Evolutionary conservation across 495 filamentous ascomycete species (phyloP).

Genomic region (Rostrohypoxylon terebratum): DNA sequence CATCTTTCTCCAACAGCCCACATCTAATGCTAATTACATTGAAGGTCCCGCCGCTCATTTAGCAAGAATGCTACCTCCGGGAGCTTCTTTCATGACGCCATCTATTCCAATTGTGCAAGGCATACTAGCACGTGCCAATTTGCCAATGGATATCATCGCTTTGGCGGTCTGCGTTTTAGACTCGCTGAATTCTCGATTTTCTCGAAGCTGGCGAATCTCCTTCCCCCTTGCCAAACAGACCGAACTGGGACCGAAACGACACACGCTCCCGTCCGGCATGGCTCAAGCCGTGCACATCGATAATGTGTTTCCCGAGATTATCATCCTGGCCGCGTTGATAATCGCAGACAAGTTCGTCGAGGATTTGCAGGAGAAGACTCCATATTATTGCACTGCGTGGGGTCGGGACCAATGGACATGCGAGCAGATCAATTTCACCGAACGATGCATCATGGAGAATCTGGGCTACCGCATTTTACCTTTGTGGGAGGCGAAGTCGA

Average conservation of each 20-base stretch:
- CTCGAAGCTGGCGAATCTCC: conserved; percentile 62
- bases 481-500: conserved; percentile 60
- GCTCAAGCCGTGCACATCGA: conserved; percentile 63
- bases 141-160: conserved; percentile 63
- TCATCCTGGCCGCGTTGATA: conserved; percentile 61
- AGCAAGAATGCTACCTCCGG: conserved; percentile 65
- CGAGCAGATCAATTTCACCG: conserved; percentile 67
- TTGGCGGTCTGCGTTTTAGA: conserved; percentile 67
- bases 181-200: conserved; percentile 66
- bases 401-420: conserved; percentile 62
- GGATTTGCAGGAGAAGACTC: conserved; percentile 59
- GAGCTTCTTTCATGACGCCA: conserved; percentile 62
- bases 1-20: background rate
- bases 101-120: conserved; percentile 64
- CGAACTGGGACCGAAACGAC: conserved; percentile 53
- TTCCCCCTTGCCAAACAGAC: conserved; percentile 54
- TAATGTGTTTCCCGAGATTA: conserved; percentile 64
- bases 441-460: conserved; percentile 66
- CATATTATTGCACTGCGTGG: conserved; percentile 58
- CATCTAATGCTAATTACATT: conserved; percentile 29
- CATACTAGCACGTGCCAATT: conserved; percentile 61
- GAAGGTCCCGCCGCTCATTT: conserved; percentile 67
- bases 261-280: conserved; percentile 57
- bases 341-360: conserved; percentile 67
- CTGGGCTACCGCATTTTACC: conserved; percentile 64